These are phyloP conservation scores for Pneumocystis oryctolagi DNA, from an alignment of 1,139 yeast genomes.

Conservation along the genomic window DNA sequence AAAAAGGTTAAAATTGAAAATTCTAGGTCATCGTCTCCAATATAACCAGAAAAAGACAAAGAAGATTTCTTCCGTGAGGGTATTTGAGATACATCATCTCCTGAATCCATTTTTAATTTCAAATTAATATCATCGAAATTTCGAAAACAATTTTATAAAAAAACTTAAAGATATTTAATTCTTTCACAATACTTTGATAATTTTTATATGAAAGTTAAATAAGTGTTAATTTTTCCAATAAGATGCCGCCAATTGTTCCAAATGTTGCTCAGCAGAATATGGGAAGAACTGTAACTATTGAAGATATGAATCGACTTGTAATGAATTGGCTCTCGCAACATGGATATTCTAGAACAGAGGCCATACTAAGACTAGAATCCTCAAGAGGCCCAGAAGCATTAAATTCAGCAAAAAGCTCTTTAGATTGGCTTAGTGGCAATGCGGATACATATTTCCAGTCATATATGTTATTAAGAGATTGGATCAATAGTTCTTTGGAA, in stretches of 20 bases:
- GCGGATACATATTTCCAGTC: conserved; percentile 66
- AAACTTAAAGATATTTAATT: background rate
- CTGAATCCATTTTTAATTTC: background rate
- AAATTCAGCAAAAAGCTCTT: conserved; percentile 14
- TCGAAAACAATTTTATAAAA: background rate
- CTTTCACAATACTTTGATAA: background rate
- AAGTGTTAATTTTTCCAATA: background rate
- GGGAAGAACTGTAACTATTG: background rate
- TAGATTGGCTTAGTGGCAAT: conserved; percentile 30
- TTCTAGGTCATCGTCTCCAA: background rate
- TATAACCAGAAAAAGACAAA: background rate
- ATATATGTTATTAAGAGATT: conserved; percentile 60
- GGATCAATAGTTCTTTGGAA: conserved; percentile 88
- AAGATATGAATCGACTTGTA: background rate
- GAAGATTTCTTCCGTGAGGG: background rate
- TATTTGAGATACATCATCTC: background rate
- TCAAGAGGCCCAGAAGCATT: conserved; percentile 14
- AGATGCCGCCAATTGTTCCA: background rate
- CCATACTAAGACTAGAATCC: conserved; percentile 76
- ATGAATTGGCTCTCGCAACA: conserved; percentile 47
- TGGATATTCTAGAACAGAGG: conserved; percentile 88
- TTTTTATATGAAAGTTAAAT: background rate
- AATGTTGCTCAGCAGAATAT: background rate
- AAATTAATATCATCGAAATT: background rate
- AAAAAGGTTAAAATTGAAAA: background rate